Evolutionary conservation across 2,329 filamentous ascomycete genomes (phyloP).

Genomic region (Emydomyces testavorans): DNA sequence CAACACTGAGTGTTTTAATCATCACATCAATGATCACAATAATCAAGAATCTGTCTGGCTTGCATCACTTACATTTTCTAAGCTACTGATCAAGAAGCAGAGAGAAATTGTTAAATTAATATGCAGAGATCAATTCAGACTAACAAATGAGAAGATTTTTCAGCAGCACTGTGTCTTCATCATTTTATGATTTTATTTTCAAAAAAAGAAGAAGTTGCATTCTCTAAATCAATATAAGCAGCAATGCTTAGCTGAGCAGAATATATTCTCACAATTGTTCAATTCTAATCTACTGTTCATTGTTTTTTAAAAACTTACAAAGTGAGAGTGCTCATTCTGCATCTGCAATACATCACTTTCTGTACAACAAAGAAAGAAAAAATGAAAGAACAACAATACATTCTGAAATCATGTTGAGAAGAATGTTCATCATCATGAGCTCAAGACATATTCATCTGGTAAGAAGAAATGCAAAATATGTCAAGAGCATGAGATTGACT

Average conservation of each 20-base stretch:
- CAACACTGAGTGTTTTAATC: conserved; percentile 19
- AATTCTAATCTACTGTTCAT: too few relatives aligned
- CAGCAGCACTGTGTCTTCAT: too few relatives aligned
- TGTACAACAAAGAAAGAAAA: conserved; percentile 10
- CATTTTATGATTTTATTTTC: too few relatives aligned
- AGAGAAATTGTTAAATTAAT: conserved; percentile 15
- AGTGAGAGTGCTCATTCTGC: conserved; percentile 16
- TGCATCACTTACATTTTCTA: neutral
- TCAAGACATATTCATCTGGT: conserved; percentile 13
- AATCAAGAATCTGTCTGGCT: neutral
- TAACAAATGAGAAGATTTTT: too few relatives aligned
- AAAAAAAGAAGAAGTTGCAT: too few relatives aligned
- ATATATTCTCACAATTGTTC: too few relatives aligned
- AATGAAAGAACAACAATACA: conserved; percentile 16
- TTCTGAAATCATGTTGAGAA: conserved; percentile 17
- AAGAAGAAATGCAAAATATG: conserved; percentile 4
- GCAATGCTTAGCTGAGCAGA: too few relatives aligned
- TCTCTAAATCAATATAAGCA: too few relatives aligned
- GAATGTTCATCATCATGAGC: conserved; percentile 14
- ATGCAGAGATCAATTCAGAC: too few relatives aligned
- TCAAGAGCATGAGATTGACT: neutral
- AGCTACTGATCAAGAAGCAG: conserved; percentile 14
- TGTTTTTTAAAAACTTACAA: conserved; percentile 11
- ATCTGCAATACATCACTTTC: conserved; percentile 11
- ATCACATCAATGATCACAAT: conserved; percentile 12